Percentiles rank a stretch among this genome's conserved stretches.
These are phyloP conservation scores for Rhamnella rubrinervis DNA, from an alignment of 331 rosid genomes.

Conservation along the genomic window DNA sequence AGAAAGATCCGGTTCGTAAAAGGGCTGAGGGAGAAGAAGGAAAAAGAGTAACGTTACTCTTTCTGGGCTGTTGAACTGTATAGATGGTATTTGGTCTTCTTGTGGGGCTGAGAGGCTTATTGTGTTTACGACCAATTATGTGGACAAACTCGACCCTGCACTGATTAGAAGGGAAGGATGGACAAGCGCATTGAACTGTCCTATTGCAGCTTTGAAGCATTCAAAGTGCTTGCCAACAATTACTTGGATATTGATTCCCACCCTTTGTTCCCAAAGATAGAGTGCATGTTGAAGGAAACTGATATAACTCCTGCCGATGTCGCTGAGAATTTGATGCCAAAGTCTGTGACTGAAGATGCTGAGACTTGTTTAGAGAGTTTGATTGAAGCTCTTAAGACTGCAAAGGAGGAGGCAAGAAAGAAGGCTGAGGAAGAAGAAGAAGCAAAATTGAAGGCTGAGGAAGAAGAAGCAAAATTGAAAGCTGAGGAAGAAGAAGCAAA, in stretches of 20 bases:
- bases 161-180: constrained; percentile 63
- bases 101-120: constrained; percentile 54
- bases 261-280: neutral
- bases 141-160: constrained; percentile 62
- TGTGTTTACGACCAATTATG: constrained; percentile 51
- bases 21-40: constrained; percentile 24
- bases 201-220: constrained; percentile 48
- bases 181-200: constrained; percentile 55
- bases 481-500: neutral
- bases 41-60: constrained; percentile 41
- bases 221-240: constrained; percentile 45
- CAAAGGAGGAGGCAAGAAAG: neutral
- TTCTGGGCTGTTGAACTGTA: constrained; percentile 56
- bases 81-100: constrained; percentile 63
- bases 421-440: constrained; percentile 6
- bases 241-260: constrained; percentile 29
- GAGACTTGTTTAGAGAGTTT: constrained; percentile 9
- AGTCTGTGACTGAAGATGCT: constrained; percentile 8
- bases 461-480: neutral
- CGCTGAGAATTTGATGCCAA: constrained; percentile 15
- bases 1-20: constrained; percentile 18
- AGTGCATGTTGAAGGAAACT: constrained; percentile 1
- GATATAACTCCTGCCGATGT: constrained; percentile 22
- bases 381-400: constrained; percentile 5
- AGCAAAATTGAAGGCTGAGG: constrained; percentile 7